These are phyloP conservation scores for Cyberlindnera lachancei DNA, from an alignment of 805 yeast species.

Conservation along the genomic window DNA sequence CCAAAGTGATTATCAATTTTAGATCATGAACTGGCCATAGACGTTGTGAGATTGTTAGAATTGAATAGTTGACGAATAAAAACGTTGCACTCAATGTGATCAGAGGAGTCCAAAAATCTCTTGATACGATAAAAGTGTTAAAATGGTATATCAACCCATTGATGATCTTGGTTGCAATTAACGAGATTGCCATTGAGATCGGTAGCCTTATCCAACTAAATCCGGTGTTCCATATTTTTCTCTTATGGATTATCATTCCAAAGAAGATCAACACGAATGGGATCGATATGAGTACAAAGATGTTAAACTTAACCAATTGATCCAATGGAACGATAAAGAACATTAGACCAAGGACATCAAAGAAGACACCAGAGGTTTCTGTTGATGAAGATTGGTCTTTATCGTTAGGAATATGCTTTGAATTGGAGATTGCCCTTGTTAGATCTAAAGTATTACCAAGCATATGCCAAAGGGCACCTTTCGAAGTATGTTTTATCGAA, in stretches of 20 bases:
- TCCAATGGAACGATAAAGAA: constrained; percentile 49
- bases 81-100: constrained; percentile 40
- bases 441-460: constrained; percentile 61
- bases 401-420: constrained; percentile 27
- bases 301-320: constrained; percentile 42
- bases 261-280: constrained; percentile 49
- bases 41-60: constrained; percentile 35
- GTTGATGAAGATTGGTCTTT: too few relatives aligned
- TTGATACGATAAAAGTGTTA: constrained; percentile 46
- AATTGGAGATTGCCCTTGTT: constrained; percentile 36
- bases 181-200: constrained; percentile 41
- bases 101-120: constrained; percentile 42
- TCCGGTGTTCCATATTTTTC: constrained; percentile 42
- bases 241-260: constrained; percentile 38
- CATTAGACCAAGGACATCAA: constrained; percentile 54
- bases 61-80: constrained; percentile 46
- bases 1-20: constrained; percentile 49
- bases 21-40: constrained; percentile 47
- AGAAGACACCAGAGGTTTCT: constrained; percentile 47
- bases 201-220: constrained; percentile 52
- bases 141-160: constrained; percentile 32
- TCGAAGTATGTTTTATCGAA: constrained; percentile 53
- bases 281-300: constrained; percentile 40
- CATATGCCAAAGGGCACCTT: constrained; percentile 81
- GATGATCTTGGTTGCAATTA: constrained; percentile 27